phyloP scores from a whole-genome alignment of 176 grass and related monocot genomes.

The Eremochloa ophiuroides region DNA sequence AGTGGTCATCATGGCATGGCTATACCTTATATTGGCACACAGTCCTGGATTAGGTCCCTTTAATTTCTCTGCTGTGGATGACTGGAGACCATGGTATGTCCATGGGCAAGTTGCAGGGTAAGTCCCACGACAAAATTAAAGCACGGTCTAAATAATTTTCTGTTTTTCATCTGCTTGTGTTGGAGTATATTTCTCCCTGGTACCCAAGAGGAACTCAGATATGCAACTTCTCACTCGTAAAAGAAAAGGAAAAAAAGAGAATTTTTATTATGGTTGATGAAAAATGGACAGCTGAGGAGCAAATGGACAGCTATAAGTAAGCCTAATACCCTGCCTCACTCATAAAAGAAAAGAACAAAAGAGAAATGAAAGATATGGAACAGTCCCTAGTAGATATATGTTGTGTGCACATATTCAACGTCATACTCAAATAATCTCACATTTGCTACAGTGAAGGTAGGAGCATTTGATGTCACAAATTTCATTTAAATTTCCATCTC shows the following conservation, averaged over 20 bases:
- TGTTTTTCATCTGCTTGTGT: too few relatives aligned
- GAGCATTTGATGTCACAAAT: not conserved
- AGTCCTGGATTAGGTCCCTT: constrained; percentile 47
- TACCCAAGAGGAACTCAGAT: not conserved
- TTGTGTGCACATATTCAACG: constrained; percentile 44
- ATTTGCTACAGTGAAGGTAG: constrained; percentile 62
- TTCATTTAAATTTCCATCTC: not conserved
- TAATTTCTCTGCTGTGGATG: not conserved
- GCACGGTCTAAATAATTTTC: too few relatives aligned
- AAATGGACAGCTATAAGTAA: too few relatives aligned
- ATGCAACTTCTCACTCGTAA: too few relatives aligned
- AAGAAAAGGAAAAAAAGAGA: too few relatives aligned
- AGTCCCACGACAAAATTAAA: not conserved
- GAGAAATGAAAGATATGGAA: too few relatives aligned
- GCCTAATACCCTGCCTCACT: too few relatives aligned
- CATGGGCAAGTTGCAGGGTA: not conserved
- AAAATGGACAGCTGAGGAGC: too few relatives aligned
- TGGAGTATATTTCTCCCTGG: too few relatives aligned
- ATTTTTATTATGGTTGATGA: too few relatives aligned
- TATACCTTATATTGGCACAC: constrained; percentile 38
- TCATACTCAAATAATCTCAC: constrained; percentile 62
- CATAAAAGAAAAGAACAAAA: too few relatives aligned
- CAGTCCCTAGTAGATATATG: not conserved
- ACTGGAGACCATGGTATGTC: not conserved
- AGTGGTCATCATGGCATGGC: constrained; percentile 66